Conservation (phyloP, 306 rosid species). For the Dalbergia oliveri region DNA sequence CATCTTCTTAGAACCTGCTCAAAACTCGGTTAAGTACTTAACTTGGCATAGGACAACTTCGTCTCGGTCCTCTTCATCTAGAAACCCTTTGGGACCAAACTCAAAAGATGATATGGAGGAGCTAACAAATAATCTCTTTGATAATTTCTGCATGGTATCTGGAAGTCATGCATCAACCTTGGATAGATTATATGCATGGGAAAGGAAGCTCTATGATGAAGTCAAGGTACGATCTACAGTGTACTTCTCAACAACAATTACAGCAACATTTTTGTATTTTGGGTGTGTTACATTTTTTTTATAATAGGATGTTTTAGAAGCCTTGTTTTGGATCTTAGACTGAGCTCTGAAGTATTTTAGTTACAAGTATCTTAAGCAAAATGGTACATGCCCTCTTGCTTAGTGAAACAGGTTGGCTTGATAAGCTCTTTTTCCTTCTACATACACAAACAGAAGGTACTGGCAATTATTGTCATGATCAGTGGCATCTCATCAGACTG, state of each 20-base stretch:
- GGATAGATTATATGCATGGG: constrained; percentile 97
- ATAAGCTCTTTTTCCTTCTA: constrained; percentile 19
- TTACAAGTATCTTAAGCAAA: background rate
- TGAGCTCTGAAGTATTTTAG: constrained; percentile 9
- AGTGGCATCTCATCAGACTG: background rate
- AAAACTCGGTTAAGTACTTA: constrained; percentile 71
- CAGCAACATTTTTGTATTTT: background rate
- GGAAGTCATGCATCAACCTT: constrained; percentile 95
- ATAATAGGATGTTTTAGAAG: constrained; percentile 18
- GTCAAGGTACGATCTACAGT: constrained; percentile 76
- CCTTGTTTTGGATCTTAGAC: constrained; percentile 31
- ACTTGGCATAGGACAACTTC: constrained; percentile 90
- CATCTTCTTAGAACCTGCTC: constrained; percentile 68
- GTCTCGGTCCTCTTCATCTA: constrained; percentile 77
- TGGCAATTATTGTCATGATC: constrained; percentile 2
- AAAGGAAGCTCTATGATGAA: constrained; percentile 93
- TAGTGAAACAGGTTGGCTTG: constrained; percentile 26
- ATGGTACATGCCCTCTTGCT: constrained; percentile 10
- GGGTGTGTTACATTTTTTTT: background rate
- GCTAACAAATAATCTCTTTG: constrained; percentile 60
- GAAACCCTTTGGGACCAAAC: constrained; percentile 74
- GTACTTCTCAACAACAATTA: constrained; percentile 36
- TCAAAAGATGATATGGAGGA: constrained; percentile 75
- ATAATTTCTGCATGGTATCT: constrained; percentile 80
- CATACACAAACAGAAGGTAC: background rate